These are phyloP conservation scores for Lentinula sp. DNA, from an alignment of 768 basidiomycete genomes.

Conservation along the genomic window DNA sequence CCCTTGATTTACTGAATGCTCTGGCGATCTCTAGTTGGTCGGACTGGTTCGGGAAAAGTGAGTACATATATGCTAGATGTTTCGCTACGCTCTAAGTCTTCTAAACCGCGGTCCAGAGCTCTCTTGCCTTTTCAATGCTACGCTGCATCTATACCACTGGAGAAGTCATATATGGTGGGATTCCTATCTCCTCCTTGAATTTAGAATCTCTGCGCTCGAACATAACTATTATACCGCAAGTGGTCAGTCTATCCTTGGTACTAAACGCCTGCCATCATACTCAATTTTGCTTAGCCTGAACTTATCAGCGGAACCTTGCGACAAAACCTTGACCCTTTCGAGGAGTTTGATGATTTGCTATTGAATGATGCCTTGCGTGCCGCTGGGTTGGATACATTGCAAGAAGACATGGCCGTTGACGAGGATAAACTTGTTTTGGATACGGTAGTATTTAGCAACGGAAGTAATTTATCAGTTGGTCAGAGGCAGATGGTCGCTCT, in stretches of 20 bases:
- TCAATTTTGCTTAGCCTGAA: conserved; percentile 27
- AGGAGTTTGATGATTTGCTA: conserved; percentile 43
- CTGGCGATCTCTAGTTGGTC: conserved; percentile 32
- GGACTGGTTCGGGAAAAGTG: conserved; percentile 55
- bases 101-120: conserved; percentile 20
- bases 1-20: not conserved
- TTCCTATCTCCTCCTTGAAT: conserved; percentile 32
- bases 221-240: conserved; percentile 39
- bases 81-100: not conserved
- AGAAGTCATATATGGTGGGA: conserved; percentile 35
- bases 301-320: conserved; percentile 50
- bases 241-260: conserved; percentile 16
- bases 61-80: conserved; percentile 11
- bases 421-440: conserved; percentile 40
- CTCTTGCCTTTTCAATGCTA: conserved; percentile 41
- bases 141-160: conserved; percentile 45
- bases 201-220: conserved; percentile 35
- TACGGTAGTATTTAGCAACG: conserved; percentile 54
- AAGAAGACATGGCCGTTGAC: conserved; percentile 15
- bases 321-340: conserved; percentile 54
- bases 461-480: conserved; percentile 66
- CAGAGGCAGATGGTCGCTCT: conserved; percentile 62
- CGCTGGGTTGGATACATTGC: conserved; percentile 34
- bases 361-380: conserved; percentile 41
- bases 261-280: not conserved